Base-by-base conservation (phyloP, 805 yeast genomes). In the Candida dendrica region DNA sequence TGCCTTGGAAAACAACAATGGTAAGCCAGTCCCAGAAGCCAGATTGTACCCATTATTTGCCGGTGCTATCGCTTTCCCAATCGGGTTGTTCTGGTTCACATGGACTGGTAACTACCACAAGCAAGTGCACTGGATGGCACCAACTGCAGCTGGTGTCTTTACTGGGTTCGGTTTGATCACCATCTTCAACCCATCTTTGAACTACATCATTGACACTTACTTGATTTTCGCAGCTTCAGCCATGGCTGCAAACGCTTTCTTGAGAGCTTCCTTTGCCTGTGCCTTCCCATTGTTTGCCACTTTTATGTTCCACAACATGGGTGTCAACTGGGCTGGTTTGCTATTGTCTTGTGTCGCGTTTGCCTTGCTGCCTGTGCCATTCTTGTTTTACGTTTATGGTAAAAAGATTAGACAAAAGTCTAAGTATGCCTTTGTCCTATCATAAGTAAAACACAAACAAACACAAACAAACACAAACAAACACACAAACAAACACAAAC, bases 21-120 rank as follows among this genome's bases (percentile, higher is more conserved):
- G 81, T 38, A 69, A 65, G 47, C 76, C 79, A 26, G 74, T 81
- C 16, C 95, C 96, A 0, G 96, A 89, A 61, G 83, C 80, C 30
- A 77, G 96, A 61, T 68, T 89, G 43, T 77, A 81, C 15, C 79
- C 90, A 29, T 77, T 88, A 83, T 74, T 86, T 63, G 61, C 73
- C 35, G 90, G 95, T 27, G 79, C 81, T 19, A 48, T 85, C 41
- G 57, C 73, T 8, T 86, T 89, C 67, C 83, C 95, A 24, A 68
- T 77, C 41, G 96, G 96, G 41, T 66, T 88, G 47, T 71, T 88
- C 54, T 84, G 95, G 95, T 71, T 89, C 60, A 77, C 85, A 43
- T 89, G 96, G 96, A 68, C 91, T 9, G 96, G 95, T 57, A 74
- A 77, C 48, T 89, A 80, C 61, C 81, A 75, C 38, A 61, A 80